These are phyloP conservation scores for Vairimorpha ceranae DNA, from an alignment of 371 early-diverging fungal genomes.

Conservation along the genomic window DNA sequence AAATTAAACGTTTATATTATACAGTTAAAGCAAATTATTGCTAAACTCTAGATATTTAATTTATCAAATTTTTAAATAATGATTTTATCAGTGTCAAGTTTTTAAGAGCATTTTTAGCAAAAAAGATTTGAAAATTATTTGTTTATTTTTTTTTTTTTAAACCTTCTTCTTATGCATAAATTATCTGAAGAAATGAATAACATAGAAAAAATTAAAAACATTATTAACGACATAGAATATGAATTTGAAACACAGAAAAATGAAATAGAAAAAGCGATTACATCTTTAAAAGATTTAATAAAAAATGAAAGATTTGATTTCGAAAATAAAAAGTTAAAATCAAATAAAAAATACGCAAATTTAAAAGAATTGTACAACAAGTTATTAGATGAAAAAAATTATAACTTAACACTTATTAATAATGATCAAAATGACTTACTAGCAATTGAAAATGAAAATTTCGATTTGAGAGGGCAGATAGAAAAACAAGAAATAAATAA, in stretches of 20 bases:
- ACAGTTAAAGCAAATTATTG: no score
- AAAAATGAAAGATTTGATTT: not conserved
- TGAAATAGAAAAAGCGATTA: not conserved
- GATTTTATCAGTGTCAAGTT: no score
- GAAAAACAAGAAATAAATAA: constrained; percentile 26
- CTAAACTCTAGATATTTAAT: no score
- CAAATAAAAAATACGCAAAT: not conserved
- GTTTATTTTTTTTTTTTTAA: no score
- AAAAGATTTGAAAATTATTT: no score
- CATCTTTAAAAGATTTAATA: not conserved
- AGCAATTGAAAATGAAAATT: constrained; percentile 21
- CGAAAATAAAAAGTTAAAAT: constrained; percentile 1
- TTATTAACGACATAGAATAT: not conserved
- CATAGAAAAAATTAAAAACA: not conserved
- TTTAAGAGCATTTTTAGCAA: no score
- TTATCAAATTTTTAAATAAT: no score
- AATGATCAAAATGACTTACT: constrained; percentile 3
- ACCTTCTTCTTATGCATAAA: no score
- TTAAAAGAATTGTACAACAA: constrained; percentile 24
- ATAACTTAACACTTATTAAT: not conserved
- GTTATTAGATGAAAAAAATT: constrained; percentile 22
- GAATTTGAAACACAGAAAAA: not conserved
- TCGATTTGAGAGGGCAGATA: constrained; percentile 39
- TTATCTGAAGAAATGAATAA: constrained; percentile 6
- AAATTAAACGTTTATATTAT: no score